These are phyloP conservation scores for Lithocarpus polystachyus DNA, from an alignment of 306 rosid species.

Conservation along the genomic window DNA sequence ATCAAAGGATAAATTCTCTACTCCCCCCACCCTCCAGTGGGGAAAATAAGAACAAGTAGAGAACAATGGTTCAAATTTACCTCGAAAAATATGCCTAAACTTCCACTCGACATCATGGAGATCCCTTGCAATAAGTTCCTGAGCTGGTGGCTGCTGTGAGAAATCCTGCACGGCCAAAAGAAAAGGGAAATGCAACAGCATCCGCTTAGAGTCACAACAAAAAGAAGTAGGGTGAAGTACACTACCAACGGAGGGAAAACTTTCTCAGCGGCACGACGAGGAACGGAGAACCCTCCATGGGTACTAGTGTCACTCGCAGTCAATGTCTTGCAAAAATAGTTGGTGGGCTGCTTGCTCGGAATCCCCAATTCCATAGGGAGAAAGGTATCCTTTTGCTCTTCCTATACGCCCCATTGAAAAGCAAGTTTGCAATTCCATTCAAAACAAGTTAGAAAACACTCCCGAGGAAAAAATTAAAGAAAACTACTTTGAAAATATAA, in stretches of 20 bases:
- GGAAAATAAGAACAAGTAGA: background rate
- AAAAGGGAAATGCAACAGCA: conserved; percentile 22
- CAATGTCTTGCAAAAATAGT: conserved; percentile 87
- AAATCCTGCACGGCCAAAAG: conserved; percentile 57
- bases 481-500: background rate
- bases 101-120: conserved; percentile 93
- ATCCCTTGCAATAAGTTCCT: conserved; percentile 82
- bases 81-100: conserved; percentile 82
- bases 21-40: too few species aligned
- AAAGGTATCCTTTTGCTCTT: conserved; percentile 93
- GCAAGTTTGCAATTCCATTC: conserved; percentile 12
- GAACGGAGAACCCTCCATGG: conserved; percentile 92
- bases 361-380: conserved; percentile 84
- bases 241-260: conserved; percentile 81
- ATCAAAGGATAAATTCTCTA: background rate
- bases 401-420: conserved; percentile 34
- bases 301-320: conserved; percentile 91
- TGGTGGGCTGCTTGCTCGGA: conserved; percentile 82
- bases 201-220: conserved; percentile 13
- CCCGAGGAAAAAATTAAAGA: background rate
- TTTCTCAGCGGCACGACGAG: conserved; percentile 95
- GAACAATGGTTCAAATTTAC: conserved; percentile 26
- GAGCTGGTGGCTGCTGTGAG: conserved; percentile 82
- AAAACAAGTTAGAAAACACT: background rate
- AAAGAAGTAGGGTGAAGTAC: conserved; percentile 11